Conservation (phyloP, 1,139 yeast genomes). For the Arxiozyma slooffiae region DNA sequence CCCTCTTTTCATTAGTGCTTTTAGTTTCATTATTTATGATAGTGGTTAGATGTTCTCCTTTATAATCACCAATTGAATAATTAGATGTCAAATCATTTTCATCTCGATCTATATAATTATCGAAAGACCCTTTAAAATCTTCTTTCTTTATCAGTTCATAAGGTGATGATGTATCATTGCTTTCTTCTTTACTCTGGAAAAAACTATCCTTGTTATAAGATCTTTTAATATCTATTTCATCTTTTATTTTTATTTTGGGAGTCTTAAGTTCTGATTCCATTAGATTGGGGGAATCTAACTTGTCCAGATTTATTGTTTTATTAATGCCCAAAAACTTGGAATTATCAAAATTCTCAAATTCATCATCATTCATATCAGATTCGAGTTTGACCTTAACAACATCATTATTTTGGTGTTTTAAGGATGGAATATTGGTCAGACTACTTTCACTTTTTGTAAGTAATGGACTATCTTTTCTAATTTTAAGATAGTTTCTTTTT, state of each 20-base stretch:
- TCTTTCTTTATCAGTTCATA: neutral
- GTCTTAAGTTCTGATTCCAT: neutral
- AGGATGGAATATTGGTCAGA: neutral
- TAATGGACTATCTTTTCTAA: neutral
- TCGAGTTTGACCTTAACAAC: neutral
- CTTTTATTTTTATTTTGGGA: neutral
- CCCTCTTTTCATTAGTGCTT: neutral
- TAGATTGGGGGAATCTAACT: neutral
- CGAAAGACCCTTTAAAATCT: neutral
- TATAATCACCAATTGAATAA: neutral
- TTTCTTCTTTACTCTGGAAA: neutral
- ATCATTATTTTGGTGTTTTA: neutral
- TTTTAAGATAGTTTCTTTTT: neutral
- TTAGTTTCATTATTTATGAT: neutral
- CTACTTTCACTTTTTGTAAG: neutral
- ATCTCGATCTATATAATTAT: neutral
- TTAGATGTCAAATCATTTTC: neutral
- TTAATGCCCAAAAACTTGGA: conserved; percentile 12
- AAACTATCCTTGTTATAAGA: too few relatives aligned
- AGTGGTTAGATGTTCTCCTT: neutral
- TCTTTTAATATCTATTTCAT: neutral
- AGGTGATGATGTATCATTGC: neutral
- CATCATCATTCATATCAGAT: neutral
- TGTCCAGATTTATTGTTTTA: neutral
- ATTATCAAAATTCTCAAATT: conserved; percentile 10